Evolutionary conservation across 192 early-diverging fungal species (phyloP), one percentile per base, ranked within the genome.

Genomic region (Jimgerdemannia lactiflua): DNA sequence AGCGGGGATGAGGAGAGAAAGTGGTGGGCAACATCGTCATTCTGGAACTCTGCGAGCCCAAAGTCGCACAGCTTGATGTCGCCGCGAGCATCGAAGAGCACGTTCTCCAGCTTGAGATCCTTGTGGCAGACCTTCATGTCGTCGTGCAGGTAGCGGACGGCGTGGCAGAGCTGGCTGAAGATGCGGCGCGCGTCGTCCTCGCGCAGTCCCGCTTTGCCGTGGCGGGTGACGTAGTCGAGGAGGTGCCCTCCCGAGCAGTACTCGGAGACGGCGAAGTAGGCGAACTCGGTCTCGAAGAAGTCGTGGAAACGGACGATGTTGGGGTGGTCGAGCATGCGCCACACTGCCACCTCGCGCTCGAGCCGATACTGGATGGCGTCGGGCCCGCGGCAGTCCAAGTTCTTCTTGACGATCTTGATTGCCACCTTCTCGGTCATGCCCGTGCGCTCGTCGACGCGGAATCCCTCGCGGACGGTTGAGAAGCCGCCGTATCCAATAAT

Each of bases 51-150:
- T 8, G 92, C 85, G 8, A 95, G 77, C 3, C 95, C 95, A 85
- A 97, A 99, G 78, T 99, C 96, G 67, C 91, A 92, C 29, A 97
- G 83, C 84, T 96, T 97, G 74, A 93, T 83, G 14, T 83, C 82
- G n/a, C 83, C 84, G 18, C 89, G 71, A 63, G 85, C 85, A 71
- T 89, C 90, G 49, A 94, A 82, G 42, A 97, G 84, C 39, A 97
- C 86, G 81, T 99, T 99, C 76, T 99, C 97, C 9, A 94, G 88
- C 80, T 99, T 99, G 73, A 99, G 84, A 77, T 99, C 97, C 14
- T 93, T 90, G 79, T 98, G 97, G 3, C 75, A 74, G 9, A 95
- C 84, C 39, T 90, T 88, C 42, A 88, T 84, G 70, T 89, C 83
- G 66, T 85, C 71, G 79, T 98, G 98, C 66, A 98, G 71, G 79